Evolutionary conservation across 2,329 filamentous ascomycete species (phyloP).

Genomic region (Byssochlamys sp.): DNA sequence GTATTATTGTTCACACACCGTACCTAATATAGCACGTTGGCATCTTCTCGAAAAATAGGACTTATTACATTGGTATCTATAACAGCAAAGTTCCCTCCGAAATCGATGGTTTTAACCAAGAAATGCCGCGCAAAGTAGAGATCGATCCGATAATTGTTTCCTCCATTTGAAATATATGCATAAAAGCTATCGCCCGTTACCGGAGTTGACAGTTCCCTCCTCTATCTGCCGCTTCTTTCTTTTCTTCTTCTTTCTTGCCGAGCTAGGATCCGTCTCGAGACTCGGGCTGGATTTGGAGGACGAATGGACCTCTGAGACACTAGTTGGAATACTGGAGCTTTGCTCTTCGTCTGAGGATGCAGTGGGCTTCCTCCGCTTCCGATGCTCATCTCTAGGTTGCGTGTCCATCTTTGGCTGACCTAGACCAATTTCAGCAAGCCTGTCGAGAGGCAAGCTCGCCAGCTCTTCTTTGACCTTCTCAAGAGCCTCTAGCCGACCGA

Average conservation of each 20-base stretch:
- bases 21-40: background rate
- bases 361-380: background rate
- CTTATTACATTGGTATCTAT: background rate
- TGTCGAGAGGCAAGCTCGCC: background rate
- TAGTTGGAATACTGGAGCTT: background rate
- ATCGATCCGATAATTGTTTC: background rate
- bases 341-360: background rate
- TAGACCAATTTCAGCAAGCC: background rate
- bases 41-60: background rate
- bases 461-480: slow-evolving; percentile 1
- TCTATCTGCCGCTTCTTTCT: slow-evolving; percentile 8
- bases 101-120: no score
- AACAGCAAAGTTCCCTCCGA: no score
- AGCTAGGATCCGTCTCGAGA: background rate
- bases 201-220: slow-evolving; percentile 3
- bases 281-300: background rate
- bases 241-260: slow-evolving; percentile 11
- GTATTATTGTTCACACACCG: background rate
- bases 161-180: background rate
- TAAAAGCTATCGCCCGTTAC: background rate
- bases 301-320: background rate
- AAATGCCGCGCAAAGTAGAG: background rate
- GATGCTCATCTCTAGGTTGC: background rate
- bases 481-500: slow-evolving; percentile 1
- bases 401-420: background rate